These are phyloP conservation scores for Platanus orientalis DNA, from an alignment of 164 flowering plant species.

Conservation along the genomic window DNA sequence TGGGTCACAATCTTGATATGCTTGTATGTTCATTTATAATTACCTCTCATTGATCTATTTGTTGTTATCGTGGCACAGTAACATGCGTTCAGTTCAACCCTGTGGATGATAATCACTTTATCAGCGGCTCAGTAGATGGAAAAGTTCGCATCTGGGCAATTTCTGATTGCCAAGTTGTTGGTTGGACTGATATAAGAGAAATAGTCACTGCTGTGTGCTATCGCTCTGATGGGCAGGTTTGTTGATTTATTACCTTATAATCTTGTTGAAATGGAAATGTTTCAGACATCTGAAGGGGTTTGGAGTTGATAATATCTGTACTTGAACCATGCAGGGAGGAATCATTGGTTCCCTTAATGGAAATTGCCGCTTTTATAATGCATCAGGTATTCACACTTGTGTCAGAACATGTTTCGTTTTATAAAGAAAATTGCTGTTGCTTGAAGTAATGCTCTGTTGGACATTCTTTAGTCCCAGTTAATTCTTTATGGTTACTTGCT, in stretches of 20 bases:
- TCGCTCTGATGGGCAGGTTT: constrained; percentile 83
- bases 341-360: constrained; percentile 75
- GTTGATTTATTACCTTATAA: constrained; percentile 8
- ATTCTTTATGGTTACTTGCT: too few relatives aligned
- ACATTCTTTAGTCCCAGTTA: background rate
- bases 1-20: constrained; percentile 2
- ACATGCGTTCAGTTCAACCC: constrained; percentile 88
- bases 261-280: constrained; percentile 5
- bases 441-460: background rate
- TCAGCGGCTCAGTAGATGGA: constrained; percentile 94
- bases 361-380: constrained; percentile 55
- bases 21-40: constrained; percentile 1
- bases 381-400: constrained; percentile 44
- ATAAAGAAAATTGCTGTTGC: constrained; percentile 2
- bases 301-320: constrained; percentile 2
- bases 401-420: background rate
- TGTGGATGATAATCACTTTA: constrained; percentile 72
- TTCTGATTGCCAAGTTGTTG: constrained; percentile 62
- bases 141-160: constrained; percentile 89
- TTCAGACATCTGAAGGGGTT: background rate
- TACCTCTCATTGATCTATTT: constrained; percentile 5
- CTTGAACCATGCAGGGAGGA: constrained; percentile 50
- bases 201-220: constrained; percentile 82
- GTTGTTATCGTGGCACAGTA: constrained; percentile 45
- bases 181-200: constrained; percentile 74